Evolutionary conservation across 2,329 filamentous ascomycete genomes (phyloP), one percentile per base, ranked within the genome.

Genomic region (Proliferodiscus dingleyae): DNA sequence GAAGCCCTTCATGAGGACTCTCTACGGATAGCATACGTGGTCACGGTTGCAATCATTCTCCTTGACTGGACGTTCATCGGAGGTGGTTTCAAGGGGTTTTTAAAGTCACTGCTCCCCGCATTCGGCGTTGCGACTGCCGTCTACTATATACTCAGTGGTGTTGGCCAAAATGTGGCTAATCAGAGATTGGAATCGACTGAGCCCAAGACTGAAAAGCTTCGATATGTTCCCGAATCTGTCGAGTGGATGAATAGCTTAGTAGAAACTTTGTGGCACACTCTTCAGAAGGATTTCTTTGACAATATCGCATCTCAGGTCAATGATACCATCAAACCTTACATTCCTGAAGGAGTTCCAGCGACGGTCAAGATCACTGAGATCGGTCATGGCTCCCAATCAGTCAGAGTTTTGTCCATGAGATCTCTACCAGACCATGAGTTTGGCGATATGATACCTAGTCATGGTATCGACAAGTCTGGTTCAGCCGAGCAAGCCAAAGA

Each of bases 351-450:
- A 3, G 30, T 54, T 4, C 51, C 51, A 1, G 49, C 49, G 22
- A 49, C 51, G 4, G 51, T 54, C 24, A 54, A 51, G 23, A 49
- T 54, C 19, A 47, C 51, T 4, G 43, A 45, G 8, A 43, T 54
- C 6, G 45, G 52, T 15, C 47, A 54, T 18, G 52, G 52, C 21
- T 42, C 23, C 11, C 45, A 50, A n/a, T 47, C 52, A 16, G 45
- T 43, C 15, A 37, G 52, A 15, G 33, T 54, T 13, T 39, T 54
- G 1, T 54, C 52, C 1, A 54, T 54, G 52, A 41, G 52, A 32
- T 54, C 52, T n/a, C 49, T 54, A 11, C 52, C 52, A 5, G 49
- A 54, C 30, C 50, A 45, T n/a, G 52, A 55, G 36, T 55, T 55
- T 38, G 52, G 52, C 1, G 52, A 45, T 5, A 8, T 55, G 22